These are phyloP conservation scores for Mycena latifolia DNA, from an alignment of 768 basidiomycete genomes.

Conservation along the genomic window DNA sequence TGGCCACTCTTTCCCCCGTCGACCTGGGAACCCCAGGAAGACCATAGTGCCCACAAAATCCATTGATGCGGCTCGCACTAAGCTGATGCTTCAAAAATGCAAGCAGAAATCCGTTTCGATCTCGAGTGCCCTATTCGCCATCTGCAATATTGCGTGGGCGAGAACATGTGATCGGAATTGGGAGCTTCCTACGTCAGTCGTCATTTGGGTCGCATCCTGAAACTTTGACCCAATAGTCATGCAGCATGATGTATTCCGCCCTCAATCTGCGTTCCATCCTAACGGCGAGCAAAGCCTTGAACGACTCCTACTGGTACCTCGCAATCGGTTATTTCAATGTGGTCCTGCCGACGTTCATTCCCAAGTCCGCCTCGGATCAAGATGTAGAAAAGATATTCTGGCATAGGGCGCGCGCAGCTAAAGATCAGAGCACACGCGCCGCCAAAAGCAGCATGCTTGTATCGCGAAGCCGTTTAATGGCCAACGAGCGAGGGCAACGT, in stretches of 20 bases:
- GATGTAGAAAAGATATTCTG: constrained; percentile 69
- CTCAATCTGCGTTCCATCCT: constrained; percentile 80
- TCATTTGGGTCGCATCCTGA: background rate
- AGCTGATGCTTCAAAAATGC: constrained; percentile 74
- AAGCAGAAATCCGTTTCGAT: constrained; percentile 74
- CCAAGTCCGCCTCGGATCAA: constrained; percentile 46
- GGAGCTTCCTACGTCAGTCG: constrained; percentile 65
- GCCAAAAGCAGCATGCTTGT: constrained; percentile 74
- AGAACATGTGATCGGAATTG: constrained; percentile 56
- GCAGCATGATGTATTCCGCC: constrained; percentile 88
- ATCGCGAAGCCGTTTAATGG: constrained; percentile 74
- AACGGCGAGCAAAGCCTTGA: constrained; percentile 52
- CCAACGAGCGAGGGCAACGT: constrained; percentile 68
- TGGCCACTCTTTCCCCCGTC: constrained; percentile 78
- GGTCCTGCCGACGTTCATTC: constrained; percentile 80
- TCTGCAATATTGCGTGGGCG: constrained; percentile 83
- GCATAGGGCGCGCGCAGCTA: constrained; percentile 78
- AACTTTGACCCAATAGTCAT: constrained; percentile 4
- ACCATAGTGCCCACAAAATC: constrained; percentile 81
- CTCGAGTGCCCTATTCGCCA: constrained; percentile 79
- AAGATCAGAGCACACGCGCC: constrained; percentile 73
- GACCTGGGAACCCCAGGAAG: constrained; percentile 55
- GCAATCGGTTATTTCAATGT: constrained; percentile 89
- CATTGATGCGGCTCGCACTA: constrained; percentile 67
- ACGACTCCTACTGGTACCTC: constrained; percentile 84